phyloP scores from a whole-genome alignment of 257 asterid species.

The Petunia secreta region DNA sequence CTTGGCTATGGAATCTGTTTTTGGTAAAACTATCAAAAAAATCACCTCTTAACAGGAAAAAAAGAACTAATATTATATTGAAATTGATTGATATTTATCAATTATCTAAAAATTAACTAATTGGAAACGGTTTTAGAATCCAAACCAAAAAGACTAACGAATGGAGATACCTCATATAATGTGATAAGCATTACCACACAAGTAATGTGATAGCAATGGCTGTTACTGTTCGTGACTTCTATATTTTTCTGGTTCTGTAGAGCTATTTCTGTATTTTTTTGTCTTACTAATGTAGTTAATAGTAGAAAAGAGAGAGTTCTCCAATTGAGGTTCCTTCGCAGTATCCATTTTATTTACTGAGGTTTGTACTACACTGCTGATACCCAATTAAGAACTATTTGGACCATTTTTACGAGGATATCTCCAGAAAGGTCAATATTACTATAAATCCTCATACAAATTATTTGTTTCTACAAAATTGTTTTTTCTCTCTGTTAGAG shows the following conservation, averaged over 20 bases:
- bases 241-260: no score
- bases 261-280: background rate
- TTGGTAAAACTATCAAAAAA: background rate
- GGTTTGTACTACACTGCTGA: no score
- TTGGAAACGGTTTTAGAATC: background rate
- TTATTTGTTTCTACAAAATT: no score
- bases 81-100: background rate
- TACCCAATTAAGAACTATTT: background rate
- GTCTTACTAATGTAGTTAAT: background rate
- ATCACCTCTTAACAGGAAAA: background rate
- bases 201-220: no score
- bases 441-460: no score
- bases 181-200: no score
- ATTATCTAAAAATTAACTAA: background rate
- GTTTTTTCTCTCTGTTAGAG: background rate
- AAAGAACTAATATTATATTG: background rate
- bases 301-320: background rate
- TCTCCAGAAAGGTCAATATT: no score
- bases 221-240: no score
- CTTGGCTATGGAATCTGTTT: background rate
- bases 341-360: background rate
- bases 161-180: background rate
- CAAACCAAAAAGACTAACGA: background rate
- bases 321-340: background rate
- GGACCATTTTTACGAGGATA: no score